Evolutionary conservation across 1,284 basidiomycete species (phyloP).

Genomic region (Ceratobasidium theobromae): DNA sequence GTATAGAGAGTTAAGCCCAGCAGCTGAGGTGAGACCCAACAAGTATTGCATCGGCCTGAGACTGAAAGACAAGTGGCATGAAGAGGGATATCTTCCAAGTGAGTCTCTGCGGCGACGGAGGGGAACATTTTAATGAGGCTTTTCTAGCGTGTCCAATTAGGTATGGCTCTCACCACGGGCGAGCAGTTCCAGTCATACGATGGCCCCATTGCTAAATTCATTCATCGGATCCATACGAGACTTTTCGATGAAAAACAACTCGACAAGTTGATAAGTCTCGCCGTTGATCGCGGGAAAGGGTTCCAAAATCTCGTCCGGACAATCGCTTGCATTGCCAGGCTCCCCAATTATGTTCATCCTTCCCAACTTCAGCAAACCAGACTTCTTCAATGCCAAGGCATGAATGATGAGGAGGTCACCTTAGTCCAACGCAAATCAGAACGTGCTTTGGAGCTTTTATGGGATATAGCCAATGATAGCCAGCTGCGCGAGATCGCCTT

Average conservation of each 20-base stretch:
- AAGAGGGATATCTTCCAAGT: slow-evolving; percentile 36
- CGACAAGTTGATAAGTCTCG: not conserved
- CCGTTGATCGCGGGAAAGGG: slow-evolving; percentile 14
- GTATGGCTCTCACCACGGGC: slow-evolving; percentile 24
- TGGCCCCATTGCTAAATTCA: slow-evolving; percentile 10
- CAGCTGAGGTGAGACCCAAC: not conserved
- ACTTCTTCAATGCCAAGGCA: slow-evolving; percentile 13
- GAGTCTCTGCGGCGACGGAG: not conserved
- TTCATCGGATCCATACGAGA: slow-evolving; percentile 3
- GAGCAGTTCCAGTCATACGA: slow-evolving; percentile 22
- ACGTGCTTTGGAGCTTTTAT: slow-evolving; percentile 2
- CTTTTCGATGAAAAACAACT: slow-evolving; percentile 14
- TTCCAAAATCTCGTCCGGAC: slow-evolving; percentile 16
- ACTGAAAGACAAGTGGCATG: not conserved
- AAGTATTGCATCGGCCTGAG: not conserved
- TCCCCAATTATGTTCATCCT: slow-evolving; percentile 12
- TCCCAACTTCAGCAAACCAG: slow-evolving; percentile 8
- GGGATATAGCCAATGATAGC: not conserved
- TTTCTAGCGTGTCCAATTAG: slow-evolving; percentile 12
- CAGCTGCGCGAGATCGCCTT: slow-evolving; percentile 2
- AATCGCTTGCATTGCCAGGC: slow-evolving; percentile 9
- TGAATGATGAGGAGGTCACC: not conserved
- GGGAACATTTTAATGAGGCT: not conserved
- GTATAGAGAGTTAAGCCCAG: slow-evolving; percentile 22
- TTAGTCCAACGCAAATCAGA: slow-evolving; percentile 13